Evolutionary conservation across 2,329 filamentous ascomycete genomes (phyloP).

Genomic region (Fusarium sp.): DNA sequence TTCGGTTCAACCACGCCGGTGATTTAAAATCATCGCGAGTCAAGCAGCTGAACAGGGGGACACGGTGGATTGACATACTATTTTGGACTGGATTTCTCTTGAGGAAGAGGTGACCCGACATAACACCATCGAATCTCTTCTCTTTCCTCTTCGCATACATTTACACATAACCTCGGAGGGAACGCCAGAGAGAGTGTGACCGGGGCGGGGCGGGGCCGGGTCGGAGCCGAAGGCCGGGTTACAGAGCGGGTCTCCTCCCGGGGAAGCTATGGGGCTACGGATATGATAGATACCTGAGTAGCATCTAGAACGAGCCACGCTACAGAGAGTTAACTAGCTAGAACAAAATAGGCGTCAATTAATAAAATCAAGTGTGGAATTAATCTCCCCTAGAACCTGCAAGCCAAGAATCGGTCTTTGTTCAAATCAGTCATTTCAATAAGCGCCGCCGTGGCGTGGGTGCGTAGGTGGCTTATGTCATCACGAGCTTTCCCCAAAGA

Average conservation of each 20-base stretch:
- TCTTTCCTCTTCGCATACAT: neutral
- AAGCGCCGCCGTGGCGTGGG: neutral
- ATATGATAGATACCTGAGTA: neutral
- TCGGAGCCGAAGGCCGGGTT: neutral
- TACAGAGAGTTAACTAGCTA: neutral
- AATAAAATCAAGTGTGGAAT: neutral
- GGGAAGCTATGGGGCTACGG: neutral
- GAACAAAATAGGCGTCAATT: neutral
- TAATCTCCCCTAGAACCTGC: neutral
- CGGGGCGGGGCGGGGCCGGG: neutral
- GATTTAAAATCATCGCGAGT: neutral
- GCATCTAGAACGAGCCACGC: neutral
- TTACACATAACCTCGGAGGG: neutral
- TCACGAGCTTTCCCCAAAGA: conserved; percentile 34
- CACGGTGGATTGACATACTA: neutral
- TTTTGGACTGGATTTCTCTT: too few species aligned
- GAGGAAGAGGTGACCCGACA: neutral
- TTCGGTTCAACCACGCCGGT: neutral
- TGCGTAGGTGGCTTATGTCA: conserved; percentile 38
- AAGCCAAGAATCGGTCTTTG: neutral
- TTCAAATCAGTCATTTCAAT: neutral
- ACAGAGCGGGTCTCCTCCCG: neutral
- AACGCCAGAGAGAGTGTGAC: neutral
- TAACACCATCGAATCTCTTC: neutral
- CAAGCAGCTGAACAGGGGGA: neutral